Conservation (phyloP, 495 filamentous ascomycete species). For the Aspergillus ostianus region DNA sequence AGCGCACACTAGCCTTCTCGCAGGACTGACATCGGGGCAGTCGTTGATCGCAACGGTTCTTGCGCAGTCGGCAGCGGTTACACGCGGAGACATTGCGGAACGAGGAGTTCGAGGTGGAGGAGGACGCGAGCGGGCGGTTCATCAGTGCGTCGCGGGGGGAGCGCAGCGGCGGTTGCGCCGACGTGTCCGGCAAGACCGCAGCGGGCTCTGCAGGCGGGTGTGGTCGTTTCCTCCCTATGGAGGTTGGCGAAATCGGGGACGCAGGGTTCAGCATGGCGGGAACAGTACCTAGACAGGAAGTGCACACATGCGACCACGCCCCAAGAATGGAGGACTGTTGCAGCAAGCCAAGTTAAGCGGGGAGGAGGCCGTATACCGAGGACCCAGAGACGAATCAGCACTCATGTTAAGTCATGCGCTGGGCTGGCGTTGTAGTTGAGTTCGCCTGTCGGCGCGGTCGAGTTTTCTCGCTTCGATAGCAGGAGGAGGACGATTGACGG, state of each 20-base stretch:
- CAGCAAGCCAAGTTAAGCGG: conserved; percentile 11
- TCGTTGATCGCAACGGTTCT: conserved; percentile 92
- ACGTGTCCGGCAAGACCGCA: conserved; percentile 19
- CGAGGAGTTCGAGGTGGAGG: conserved; percentile 42
- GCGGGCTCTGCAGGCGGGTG: conserved; percentile 30
- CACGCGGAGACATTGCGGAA: conserved; percentile 96
- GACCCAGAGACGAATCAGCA: conserved; percentile 29
- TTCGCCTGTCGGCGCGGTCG: not conserved
- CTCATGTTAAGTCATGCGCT: conserved; percentile 34
- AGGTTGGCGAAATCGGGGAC: conserved; percentile 35
- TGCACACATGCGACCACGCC: conserved; percentile 39
- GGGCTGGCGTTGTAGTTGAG: not conserved
- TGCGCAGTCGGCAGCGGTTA: conserved; percentile 86
- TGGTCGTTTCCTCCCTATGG: conserved; percentile 43
- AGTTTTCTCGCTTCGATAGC: conserved; percentile 2
- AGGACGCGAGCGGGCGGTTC: conserved; percentile 18
- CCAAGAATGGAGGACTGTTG: conserved; percentile 28
- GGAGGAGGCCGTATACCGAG: conserved; percentile 13
- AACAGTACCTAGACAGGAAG: conserved; percentile 23
- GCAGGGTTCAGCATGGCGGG: conserved; percentile 40
- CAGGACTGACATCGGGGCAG: conserved; percentile 87
- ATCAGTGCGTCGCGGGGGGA: conserved; percentile 14
- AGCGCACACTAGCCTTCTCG: conserved; percentile 83
- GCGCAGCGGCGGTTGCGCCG: conserved; percentile 15
- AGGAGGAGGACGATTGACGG: not conserved